phyloP scores from a whole-genome alignment of 148 eudicot species.

The Vaccinium darrowii region DNA sequence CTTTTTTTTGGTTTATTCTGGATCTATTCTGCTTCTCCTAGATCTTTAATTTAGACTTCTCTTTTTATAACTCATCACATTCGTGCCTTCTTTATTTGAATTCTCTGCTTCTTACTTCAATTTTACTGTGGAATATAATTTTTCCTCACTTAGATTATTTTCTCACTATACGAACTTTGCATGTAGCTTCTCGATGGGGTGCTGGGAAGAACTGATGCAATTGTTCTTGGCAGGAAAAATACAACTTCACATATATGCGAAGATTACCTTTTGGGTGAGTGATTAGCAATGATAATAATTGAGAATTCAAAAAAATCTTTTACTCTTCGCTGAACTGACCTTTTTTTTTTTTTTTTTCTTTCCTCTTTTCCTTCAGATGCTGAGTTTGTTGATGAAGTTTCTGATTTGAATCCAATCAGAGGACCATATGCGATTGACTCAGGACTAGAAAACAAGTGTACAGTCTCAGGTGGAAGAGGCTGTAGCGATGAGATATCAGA shows the following conservation, averaged over 20 bases:
- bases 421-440: not conserved
- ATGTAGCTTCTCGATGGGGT: constrained; percentile 23
- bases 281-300: not conserved
- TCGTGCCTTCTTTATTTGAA: not conserved
- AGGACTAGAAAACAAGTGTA: constrained; percentile 8
- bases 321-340: not conserved
- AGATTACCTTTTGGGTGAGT: constrained; percentile 26
- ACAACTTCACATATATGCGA: constrained; percentile 16
- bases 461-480: not conserved
- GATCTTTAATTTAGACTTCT: not conserved
- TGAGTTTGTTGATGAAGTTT: constrained; percentile 18
- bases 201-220: constrained; percentile 5
- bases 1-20: not conserved
- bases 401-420: constrained; percentile 16
- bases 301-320: not conserved
- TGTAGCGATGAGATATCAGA: constrained; percentile 11
- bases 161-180: not conserved
- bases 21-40: not conserved
- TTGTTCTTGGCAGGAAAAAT: constrained; percentile 10
- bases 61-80: not conserved
- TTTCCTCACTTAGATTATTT: not conserved
- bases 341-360: not conserved
- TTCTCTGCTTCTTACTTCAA: not conserved
- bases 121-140: not conserved
- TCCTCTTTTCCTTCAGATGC: constrained; percentile 16